Evolutionary conservation across 306 rosid species (phyloP), one percentile per base, ranked within the genome.

Genomic region (Luffa acutangula): DNA sequence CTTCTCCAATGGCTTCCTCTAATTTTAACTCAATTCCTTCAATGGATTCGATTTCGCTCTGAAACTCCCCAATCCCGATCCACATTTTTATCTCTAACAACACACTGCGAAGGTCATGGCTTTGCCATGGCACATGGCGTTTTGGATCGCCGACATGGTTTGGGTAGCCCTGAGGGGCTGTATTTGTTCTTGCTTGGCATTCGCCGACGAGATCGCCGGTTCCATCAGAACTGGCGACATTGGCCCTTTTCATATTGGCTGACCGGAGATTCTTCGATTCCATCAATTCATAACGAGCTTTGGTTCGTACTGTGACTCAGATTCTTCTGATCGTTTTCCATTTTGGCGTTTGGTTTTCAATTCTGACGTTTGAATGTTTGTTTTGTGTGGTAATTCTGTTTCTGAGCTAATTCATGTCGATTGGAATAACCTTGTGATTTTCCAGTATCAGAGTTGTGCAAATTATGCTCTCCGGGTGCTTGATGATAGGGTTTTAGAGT

Each of bases 181-280:
- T 97, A 83, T 95, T 56, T 72, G 89, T 83, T 95, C 98, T 3
- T 95, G 97, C 77, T 84, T 95, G 79, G 86, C 87, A 43, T 87
- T 92, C 51, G 98, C 97, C 59, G 97, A 92, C 75, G 98, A 95
- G 76, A 80, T 95, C 75, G 97, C 98, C 8, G 17, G 85, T 67
- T 89, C 97, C 85, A 90, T 92, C 17, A 88, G 97, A 20, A 87
- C 97, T 21, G 97, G 98, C 7, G 98, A 95, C 84, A 87, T 95
- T 74, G 96, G 97, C 51, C 90, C 97, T 43, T 94, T 94, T 75
- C 91, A 87, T 77, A 92, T 89, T 37, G 93, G 97, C 51, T 92
- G 88, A 95, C 31, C 15, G 36, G 64, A 18, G 39, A 33, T 53
- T 66, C 36, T 43, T 43, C 56, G 39, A 21, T 45, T 70, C 42